These are phyloP conservation scores for Musa troglodytarum DNA, from an alignment of 176 grass and related monocot genomes.

Conservation along the genomic window DNA sequence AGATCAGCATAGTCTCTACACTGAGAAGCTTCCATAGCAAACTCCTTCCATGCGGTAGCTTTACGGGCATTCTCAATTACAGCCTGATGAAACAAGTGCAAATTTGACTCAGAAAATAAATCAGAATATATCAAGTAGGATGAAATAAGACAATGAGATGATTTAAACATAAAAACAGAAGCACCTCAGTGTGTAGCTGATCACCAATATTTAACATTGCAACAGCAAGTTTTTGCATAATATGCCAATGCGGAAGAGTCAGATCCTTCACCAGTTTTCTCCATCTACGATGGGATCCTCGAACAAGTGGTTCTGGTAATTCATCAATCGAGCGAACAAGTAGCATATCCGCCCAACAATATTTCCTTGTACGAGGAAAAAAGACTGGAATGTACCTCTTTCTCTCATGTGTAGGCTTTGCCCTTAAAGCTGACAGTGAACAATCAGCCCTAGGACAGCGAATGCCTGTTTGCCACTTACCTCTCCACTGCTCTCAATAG, in stretches of 20 bases:
- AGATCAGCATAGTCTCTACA: conserved; percentile 80
- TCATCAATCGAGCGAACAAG: conserved; percentile 69
- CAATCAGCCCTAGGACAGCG: conserved; percentile 69
- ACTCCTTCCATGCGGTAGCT: conserved; percentile 60
- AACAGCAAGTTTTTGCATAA: conserved; percentile 83
- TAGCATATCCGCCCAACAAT: conserved; percentile 89
- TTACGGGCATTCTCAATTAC: conserved; percentile 73
- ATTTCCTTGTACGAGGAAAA: conserved; percentile 79
- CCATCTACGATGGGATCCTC: conserved; percentile 86
- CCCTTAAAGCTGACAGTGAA: conserved; percentile 66
- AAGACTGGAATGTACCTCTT: conserved; percentile 86
- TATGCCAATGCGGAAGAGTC: conserved; percentile 48
- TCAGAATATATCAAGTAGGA: background rate
- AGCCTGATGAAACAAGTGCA: conserved; percentile 41
- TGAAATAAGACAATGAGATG: background rate
- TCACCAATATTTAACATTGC: conserved; percentile 76
- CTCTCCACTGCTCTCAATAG: conserved; percentile 79
- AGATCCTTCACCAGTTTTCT: conserved; percentile 80
- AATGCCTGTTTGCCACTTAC: conserved; percentile 98
- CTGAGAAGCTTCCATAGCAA: conserved; percentile 66
- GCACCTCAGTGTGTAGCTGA: conserved; percentile 69
- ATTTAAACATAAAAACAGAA: conserved; percentile 9
- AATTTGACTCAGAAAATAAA: conserved; percentile 20
- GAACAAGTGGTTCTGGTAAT: conserved; percentile 56
- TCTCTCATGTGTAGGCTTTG: conserved; percentile 80